A percentile compares a stretch with the other conserved stretches of the same genome.
Conservation (phyloP, 225 moss, liverwort and hornwort species). For the Neckera pumila region DNA sequence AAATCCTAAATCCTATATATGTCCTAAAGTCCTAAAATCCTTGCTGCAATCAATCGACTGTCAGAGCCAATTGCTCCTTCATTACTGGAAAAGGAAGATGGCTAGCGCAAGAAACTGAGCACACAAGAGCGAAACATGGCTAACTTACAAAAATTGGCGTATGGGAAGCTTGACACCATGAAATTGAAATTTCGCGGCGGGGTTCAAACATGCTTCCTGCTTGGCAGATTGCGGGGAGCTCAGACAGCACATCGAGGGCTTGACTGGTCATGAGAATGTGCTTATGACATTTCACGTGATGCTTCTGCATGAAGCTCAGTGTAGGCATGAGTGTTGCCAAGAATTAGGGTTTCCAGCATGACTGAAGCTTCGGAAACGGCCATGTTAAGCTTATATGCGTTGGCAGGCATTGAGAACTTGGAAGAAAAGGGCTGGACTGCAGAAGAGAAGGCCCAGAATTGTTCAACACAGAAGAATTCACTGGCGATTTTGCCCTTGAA, state of each 20-base stretch:
- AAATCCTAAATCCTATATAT: neutral
- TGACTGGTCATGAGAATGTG: neutral
- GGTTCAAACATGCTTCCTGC: neutral
- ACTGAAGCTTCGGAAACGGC: neutral
- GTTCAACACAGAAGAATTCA: neutral
- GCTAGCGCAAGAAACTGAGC: neutral
- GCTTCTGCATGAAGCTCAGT: neutral
- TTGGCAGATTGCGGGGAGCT: neutral
- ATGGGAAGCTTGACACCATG: neutral
- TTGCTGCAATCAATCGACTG: neutral
- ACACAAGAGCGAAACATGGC: neutral
- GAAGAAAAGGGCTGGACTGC: neutral
- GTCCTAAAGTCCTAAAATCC: too few relatives aligned
- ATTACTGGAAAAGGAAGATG: neutral
- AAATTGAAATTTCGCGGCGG: neutral
- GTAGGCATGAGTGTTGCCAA: neutral
- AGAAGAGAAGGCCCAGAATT: neutral
- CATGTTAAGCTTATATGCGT: neutral
- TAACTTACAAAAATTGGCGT: neutral
- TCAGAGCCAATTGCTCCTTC: neutral
- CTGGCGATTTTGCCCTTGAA: neutral
- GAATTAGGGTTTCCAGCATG: neutral
- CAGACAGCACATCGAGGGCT: neutral
- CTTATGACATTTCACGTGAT: neutral
- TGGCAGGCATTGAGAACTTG: neutral